These are phyloP conservation scores for Boletus rex-veris DNA, from an alignment of 768 basidiomycete species.

Conservation along the genomic window DNA sequence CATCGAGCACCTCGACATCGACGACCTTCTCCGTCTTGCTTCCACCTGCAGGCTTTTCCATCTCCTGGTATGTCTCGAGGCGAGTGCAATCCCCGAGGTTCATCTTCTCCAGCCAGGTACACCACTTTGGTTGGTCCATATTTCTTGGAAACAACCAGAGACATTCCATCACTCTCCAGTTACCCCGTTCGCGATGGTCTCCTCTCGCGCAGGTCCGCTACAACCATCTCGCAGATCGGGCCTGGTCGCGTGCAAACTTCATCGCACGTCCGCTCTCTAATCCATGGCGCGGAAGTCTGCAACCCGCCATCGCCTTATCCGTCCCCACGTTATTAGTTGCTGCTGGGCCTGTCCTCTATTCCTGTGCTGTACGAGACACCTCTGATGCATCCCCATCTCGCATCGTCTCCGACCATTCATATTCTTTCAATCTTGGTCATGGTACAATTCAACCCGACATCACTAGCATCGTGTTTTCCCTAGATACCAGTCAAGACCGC, in stretches of 20 bases:
- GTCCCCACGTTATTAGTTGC: constrained; percentile 56
- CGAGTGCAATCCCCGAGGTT: background rate
- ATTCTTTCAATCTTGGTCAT: constrained; percentile 35
- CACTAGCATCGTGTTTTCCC: constrained; percentile 50
- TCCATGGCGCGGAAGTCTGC: constrained; percentile 54
- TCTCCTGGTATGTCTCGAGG: constrained; percentile 36
- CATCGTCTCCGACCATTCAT: constrained; percentile 46
- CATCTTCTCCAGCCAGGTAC: constrained; percentile 41
- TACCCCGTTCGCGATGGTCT: constrained; percentile 43
- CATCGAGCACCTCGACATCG: constrained; percentile 41
- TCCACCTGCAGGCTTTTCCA: constrained; percentile 29
- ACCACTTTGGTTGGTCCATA: constrained; percentile 55
- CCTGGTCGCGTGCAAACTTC: constrained; percentile 51
- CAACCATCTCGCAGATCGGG: constrained; percentile 47
- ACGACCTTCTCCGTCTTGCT: constrained; percentile 38
- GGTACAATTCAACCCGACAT: constrained; percentile 41
- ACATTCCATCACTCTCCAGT: constrained; percentile 50
- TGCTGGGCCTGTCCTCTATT: constrained; percentile 54
- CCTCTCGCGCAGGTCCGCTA: constrained; percentile 45
- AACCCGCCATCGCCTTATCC: constrained; percentile 56
- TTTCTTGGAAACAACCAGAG: constrained; percentile 51
- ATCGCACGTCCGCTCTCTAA: constrained; percentile 62
- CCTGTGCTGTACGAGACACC: constrained; percentile 46
- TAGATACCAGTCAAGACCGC: constrained; percentile 42
- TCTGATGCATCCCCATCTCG: constrained; percentile 37